phyloP scores from a whole-genome alignment of 352 stramenopile genomes.

The Phytophthora pluvialis region DNA sequence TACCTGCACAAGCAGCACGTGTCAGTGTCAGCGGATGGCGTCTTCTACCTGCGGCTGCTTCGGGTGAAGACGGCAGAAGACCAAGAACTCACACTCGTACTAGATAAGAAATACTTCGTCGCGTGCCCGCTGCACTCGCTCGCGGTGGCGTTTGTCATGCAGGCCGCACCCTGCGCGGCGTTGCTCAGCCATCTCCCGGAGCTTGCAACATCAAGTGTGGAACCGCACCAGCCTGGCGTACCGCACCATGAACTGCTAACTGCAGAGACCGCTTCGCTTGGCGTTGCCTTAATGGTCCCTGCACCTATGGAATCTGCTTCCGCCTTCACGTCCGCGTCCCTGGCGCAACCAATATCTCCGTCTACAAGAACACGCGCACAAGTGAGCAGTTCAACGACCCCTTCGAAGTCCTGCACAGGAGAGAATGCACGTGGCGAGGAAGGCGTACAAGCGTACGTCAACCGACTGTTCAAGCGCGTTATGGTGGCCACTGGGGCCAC shows the following conservation, averaged over 20 bases:
- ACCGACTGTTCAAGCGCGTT: constrained; percentile 28
- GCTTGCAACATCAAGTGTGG: neutral
- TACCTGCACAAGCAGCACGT: constrained; percentile 32
- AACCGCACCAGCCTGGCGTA: no score
- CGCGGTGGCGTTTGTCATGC: constrained; percentile 17
- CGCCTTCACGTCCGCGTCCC: no score
- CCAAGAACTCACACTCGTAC: constrained; percentile 35
- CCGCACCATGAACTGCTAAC: no score
- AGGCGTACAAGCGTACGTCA: constrained; percentile 32
- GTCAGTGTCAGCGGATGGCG: constrained; percentile 19
- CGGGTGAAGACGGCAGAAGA: constrained; percentile 39
- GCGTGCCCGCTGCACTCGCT: constrained; percentile 32
- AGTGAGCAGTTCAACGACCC: neutral
- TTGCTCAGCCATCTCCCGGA: constrained; percentile 21
- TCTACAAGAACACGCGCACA: neutral
- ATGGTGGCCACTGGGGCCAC: neutral
- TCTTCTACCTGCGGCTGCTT: constrained; percentile 37
- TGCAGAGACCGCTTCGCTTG: no score
- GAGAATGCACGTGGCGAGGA: neutral
- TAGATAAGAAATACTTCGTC: constrained; percentile 12
- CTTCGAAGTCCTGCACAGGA: neutral
- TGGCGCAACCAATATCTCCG: no score
- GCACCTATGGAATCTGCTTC: no score
- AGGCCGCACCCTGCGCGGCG: constrained; percentile 1
- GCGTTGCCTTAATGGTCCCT: no score